Conservation (phyloP, 306 rosid species). For the Sophora flavescens region DNA sequence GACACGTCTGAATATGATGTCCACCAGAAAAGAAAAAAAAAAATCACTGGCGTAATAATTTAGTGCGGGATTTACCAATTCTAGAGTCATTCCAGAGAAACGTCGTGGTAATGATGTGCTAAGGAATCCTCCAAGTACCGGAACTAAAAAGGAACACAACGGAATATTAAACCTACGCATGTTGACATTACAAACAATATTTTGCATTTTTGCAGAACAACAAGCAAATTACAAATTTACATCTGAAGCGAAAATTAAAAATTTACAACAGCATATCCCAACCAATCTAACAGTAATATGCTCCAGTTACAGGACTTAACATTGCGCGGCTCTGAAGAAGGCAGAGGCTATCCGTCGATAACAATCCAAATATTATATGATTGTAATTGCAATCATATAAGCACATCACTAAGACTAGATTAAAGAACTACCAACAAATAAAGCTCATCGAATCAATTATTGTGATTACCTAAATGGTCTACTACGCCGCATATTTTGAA, state of each 20-base stretch:
- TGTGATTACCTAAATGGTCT: conserved; percentile 3
- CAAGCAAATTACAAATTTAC: conserved; percentile 34
- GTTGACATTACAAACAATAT: conserved; percentile 3
- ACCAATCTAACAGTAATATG: background rate
- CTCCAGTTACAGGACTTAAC: conserved; percentile 13
- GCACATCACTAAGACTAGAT: conserved; percentile 4
- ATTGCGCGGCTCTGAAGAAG: background rate
- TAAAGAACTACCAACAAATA: conserved; percentile 28
- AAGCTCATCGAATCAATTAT: conserved; percentile 49
- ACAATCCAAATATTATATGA: conserved; percentile 26
- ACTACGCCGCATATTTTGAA: conserved; percentile 35
- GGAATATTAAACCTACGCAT: background rate
- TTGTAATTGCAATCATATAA: conserved; percentile 44
- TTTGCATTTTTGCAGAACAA: background rate
- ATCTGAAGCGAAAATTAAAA: conserved; percentile 26
- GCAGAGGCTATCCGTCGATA: background rate
- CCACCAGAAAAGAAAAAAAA: background rate
- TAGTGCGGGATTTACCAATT: no score
- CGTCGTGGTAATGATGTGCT: background rate
- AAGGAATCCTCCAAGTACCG: background rate
- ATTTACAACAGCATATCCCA: conserved; percentile 22
- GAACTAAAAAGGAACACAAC: background rate
- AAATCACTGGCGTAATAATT: no score
- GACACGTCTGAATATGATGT: background rate
- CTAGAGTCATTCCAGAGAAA: background rate